Percentiles rank a stretch among this genome's conserved stretches.
These are phyloP conservation scores for Guadua angustifolia DNA, from an alignment of 176 grass and related monocot genomes.

Conservation along the genomic window DNA sequence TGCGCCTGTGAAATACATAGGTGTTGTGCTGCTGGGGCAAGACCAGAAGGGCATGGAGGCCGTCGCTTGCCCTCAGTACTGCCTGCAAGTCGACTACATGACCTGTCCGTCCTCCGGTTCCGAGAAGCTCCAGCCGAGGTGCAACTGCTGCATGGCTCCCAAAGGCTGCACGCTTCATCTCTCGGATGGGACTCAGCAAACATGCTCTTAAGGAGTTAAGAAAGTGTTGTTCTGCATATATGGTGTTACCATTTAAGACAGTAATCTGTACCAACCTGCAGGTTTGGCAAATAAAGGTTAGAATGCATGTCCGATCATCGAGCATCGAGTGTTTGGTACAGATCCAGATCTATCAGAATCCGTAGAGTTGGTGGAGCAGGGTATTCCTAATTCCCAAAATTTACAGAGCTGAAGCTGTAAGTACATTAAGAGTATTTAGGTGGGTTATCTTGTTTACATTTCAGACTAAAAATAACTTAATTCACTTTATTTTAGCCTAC, in stretches of 20 bases:
- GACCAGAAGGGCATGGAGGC: conserved; percentile 3
- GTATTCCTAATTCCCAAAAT: no score
- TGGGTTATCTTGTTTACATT: no score
- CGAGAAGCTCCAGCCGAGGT: conserved; percentile 47
- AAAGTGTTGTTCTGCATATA: background rate
- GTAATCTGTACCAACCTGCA: background rate
- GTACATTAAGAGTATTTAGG: no score
- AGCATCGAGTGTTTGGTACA: no score
- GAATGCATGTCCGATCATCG: no score
- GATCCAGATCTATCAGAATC: no score
- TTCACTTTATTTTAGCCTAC: no score
- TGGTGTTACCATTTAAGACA: no score
- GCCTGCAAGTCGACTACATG: conserved; percentile 57
- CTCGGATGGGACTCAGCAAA: conserved; percentile 36
- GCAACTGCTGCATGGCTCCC: conserved; percentile 64
- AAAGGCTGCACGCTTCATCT: conserved; percentile 68
- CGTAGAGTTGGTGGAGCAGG: no score
- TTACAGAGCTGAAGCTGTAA: no score
- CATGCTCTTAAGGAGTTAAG: background rate
- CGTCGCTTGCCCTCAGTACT: conserved; percentile 47
- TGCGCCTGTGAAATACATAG: background rate
- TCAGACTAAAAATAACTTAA: no score
- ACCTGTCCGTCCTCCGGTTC: conserved; percentile 60
- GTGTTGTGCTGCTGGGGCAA: conserved; percentile 24
- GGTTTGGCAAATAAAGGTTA: no score